Evolutionary conservation across 2,329 filamentous ascomycete genomes (phyloP).

Genomic region (Pseudocercospora crystallina): DNA sequence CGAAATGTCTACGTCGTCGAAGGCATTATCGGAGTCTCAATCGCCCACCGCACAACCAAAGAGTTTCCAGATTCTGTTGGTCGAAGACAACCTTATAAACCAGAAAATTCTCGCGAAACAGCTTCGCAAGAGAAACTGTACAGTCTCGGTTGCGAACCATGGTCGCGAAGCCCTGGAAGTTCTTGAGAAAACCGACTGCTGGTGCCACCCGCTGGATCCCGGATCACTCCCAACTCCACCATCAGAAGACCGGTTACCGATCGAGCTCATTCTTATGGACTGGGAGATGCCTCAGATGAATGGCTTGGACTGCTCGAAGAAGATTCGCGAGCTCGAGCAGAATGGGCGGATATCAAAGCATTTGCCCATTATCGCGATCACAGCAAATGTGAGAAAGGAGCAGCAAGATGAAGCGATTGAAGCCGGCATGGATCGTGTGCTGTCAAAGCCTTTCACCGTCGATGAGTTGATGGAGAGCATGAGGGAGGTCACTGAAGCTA

Average conservation of each 20-base stretch:
- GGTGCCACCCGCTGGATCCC: neutral
- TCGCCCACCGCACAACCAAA: neutral
- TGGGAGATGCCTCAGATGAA: conserved; percentile 31
- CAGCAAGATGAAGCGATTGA: conserved; percentile 1
- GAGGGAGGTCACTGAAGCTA: neutral
- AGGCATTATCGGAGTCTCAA: too few relatives aligned
- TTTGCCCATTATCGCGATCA: neutral
- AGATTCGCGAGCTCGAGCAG: conserved; percentile 27
- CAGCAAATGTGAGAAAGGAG: conserved; percentile 1
- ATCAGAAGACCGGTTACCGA: too few relatives aligned
- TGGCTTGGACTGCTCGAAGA: conserved; percentile 25
- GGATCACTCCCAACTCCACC: neutral
- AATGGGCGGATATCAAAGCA: neutral
- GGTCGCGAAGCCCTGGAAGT: conserved; percentile 25
- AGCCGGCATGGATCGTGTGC: neutral
- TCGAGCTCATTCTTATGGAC: conserved; percentile 29
- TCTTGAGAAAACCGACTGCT: conserved; percentile 18
- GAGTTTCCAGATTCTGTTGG: conserved; percentile 16
- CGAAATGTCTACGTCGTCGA: too few relatives aligned
- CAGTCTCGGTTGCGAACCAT: conserved; percentile 26
- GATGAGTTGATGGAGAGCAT: neutral
- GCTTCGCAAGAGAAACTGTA: conserved; percentile 21
- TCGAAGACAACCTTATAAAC: conserved; percentile 30
- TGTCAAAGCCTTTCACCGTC: conserved; percentile 4
- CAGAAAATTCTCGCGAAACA: conserved; percentile 27